Percentiles rank a stretch among this genome's conserved stretches.
These are phyloP conservation scores for Camellia lanceoleosa DNA, from an alignment of 148 eudicot genomes.

Conservation along the genomic window DNA sequence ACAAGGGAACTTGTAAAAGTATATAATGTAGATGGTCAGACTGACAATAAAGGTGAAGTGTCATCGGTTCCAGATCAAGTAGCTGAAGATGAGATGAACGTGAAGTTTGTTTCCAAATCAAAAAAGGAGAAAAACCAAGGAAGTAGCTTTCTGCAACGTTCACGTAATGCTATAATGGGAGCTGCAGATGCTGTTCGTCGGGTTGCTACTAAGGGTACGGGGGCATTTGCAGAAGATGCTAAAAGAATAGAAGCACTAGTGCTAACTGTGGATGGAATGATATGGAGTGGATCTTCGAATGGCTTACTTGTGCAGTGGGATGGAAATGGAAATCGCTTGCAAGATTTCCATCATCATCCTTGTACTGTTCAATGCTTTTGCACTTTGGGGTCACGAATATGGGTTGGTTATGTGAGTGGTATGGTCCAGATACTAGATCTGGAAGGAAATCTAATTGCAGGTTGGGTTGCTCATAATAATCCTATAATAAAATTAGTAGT, in stretches of 20 bases:
- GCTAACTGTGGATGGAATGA: conserved; percentile 68
- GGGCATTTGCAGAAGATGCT: conserved; percentile 70
- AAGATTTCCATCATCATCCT: conserved; percentile 70
- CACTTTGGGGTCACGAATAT: conserved; percentile 64
- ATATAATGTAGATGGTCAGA: conserved; percentile 76
- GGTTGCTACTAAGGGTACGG: conserved; percentile 79
- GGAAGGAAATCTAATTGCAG: conserved; percentile 70
- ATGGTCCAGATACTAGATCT: conserved; percentile 75
- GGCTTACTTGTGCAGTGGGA: conserved; percentile 94
- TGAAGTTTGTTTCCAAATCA: conserved; percentile 64
- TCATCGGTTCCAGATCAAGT: conserved; percentile 65
- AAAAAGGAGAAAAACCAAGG: conserved; percentile 89
- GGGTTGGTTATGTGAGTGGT: conserved; percentile 96
- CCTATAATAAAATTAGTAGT: conserved; percentile 78
- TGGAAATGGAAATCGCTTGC: conserved; percentile 72
- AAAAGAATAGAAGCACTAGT: conserved; percentile 90
- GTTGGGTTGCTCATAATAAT: conserved; percentile 88
- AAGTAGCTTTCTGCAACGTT: conserved; percentile 66
- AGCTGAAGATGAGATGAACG: conserved; percentile 74
- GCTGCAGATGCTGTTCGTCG: conserved; percentile 99
- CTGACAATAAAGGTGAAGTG: conserved; percentile 80
- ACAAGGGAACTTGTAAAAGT: conserved; percentile 92
- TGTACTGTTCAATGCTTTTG: conserved; percentile 79
- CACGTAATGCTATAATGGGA: conserved; percentile 94
- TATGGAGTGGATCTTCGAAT: conserved; percentile 87